Evolutionary conservation across 441 rosid species (phyloP).

Genomic region (Hura crepitans): DNA sequence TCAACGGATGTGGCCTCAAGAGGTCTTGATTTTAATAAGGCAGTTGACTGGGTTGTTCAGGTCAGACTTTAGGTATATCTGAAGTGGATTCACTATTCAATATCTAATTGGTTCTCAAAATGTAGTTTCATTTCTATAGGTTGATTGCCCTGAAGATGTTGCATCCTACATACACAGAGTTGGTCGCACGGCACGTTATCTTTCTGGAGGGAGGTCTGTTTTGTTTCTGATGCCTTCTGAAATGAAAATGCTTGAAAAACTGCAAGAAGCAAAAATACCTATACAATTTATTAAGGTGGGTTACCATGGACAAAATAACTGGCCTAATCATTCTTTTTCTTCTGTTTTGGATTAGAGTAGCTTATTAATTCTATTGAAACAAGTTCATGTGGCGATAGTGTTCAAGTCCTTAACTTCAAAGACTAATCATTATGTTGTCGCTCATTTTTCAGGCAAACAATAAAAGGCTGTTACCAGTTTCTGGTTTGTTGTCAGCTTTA

Average conservation of each 20-base stretch:
- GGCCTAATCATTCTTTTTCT: not conserved
- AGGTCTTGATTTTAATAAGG: constrained; percentile 91
- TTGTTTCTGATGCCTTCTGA: constrained; percentile 85
- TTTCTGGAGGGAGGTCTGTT: constrained; percentile 64
- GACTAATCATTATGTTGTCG: constrained; percentile 6
- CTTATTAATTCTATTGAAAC: not conserved
- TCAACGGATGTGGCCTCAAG: constrained; percentile 93
- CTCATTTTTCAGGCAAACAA: constrained; percentile 55
- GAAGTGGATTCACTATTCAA: constrained; percentile 5
- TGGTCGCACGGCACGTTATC: constrained; percentile 93
- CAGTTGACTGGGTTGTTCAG: constrained; percentile 97
- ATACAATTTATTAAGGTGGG: constrained; percentile 64
- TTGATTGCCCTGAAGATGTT: constrained; percentile 96
- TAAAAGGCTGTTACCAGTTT: constrained; percentile 62
- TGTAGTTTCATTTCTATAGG: constrained; percentile 37
- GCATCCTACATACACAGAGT: constrained; percentile 91
- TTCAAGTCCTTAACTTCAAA: not conserved
- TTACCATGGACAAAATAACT: not conserved
- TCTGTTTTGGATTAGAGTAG: constrained; percentile 3
- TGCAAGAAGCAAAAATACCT: constrained; percentile 70
- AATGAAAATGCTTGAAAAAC: constrained; percentile 81
- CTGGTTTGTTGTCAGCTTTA: constrained; percentile 56
- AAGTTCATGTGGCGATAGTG: not conserved
- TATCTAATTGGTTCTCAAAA: constrained; percentile 8
- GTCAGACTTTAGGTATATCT: constrained; percentile 32